phyloP scores from a whole-genome alignment of 1,284 basidiomycete genomes.

The Rhizoctonia solani region DNA sequence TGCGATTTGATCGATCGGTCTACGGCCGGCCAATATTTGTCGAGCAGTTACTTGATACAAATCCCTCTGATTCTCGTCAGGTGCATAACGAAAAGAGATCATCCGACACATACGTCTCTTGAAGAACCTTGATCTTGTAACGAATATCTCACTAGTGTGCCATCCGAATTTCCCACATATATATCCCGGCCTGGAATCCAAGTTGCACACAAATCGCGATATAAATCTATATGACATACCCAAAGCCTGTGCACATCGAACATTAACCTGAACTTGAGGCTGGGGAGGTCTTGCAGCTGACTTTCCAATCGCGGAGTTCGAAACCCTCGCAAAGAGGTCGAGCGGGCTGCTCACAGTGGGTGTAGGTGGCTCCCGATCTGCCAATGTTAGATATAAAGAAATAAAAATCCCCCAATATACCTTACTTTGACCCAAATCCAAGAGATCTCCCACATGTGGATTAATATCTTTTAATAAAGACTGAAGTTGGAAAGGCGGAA shows the following conservation, averaged over 20 bases:
- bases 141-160: conserved; percentile 36
- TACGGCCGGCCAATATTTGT: conserved; percentile 62
- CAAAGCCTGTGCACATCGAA: conserved; percentile 34
- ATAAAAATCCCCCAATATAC: neutral
- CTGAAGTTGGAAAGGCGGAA: conserved; percentile 37
- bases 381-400: neutral
- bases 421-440: conserved; percentile 9
- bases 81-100: neutral
- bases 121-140: conserved; percentile 34
- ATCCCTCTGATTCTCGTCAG: conserved; percentile 53
- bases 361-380: conserved; percentile 25
- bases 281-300: conserved; percentile 19
- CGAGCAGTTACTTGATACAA: conserved; percentile 69
- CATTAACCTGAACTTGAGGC: conserved; percentile 17
- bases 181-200: conserved; percentile 34
- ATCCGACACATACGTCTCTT: neutral
- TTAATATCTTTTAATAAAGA: conserved; percentile 30
- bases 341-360: conserved; percentile 31
- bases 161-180: conserved; percentile 38
- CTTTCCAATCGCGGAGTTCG: conserved; percentile 18
- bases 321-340: conserved; percentile 36
- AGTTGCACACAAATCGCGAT: neutral
- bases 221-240: conserved; percentile 6
- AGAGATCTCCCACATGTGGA: conserved; percentile 11
- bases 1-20: conserved; percentile 75